Conservation (phyloP, 2,329 filamentous ascomycete genomes). For the Hortaea sp. region DNA sequence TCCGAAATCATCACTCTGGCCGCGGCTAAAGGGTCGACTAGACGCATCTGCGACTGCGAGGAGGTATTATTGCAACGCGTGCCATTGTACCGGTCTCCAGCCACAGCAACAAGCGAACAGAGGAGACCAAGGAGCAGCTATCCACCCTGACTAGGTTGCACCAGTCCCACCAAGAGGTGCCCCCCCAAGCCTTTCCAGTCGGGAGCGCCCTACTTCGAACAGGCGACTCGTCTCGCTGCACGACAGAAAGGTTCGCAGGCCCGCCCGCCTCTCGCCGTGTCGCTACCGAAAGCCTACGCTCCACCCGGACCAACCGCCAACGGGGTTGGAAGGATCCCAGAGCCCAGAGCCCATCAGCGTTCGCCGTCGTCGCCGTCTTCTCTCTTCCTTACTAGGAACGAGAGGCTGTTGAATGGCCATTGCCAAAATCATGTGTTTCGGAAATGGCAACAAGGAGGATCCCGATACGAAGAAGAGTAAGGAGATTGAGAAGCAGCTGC, state of each 20-base stretch:
- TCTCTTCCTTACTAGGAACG: background rate
- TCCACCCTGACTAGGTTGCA: too few species aligned
- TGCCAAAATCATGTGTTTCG: constrained; percentile 41
- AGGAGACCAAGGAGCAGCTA: too few species aligned
- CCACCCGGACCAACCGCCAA: background rate
- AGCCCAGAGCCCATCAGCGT: background rate
- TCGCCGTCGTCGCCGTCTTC: background rate
- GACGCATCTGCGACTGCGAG: too few species aligned
- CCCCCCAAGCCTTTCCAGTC: too few species aligned
- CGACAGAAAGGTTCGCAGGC: background rate
- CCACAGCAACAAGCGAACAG: too few species aligned
- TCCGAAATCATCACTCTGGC: too few species aligned
- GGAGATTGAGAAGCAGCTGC: constrained; percentile 79
- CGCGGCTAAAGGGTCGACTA: too few species aligned
- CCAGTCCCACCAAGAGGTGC: too few species aligned
- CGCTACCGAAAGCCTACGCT: background rate
- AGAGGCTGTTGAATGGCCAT: constrained; percentile 6
- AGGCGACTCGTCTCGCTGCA: constrained; percentile 38
- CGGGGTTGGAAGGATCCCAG: background rate
- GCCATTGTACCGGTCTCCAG: too few species aligned
- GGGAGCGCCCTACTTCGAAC: constrained; percentile 11
- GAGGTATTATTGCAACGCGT: too few species aligned
- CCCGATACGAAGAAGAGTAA: constrained; percentile 41
- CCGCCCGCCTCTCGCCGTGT: background rate
- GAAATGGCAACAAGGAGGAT: constrained; percentile 37